Base-by-base conservation (phyloP, 306 rosid genomes). In the Medicago truncatula region DNA sequence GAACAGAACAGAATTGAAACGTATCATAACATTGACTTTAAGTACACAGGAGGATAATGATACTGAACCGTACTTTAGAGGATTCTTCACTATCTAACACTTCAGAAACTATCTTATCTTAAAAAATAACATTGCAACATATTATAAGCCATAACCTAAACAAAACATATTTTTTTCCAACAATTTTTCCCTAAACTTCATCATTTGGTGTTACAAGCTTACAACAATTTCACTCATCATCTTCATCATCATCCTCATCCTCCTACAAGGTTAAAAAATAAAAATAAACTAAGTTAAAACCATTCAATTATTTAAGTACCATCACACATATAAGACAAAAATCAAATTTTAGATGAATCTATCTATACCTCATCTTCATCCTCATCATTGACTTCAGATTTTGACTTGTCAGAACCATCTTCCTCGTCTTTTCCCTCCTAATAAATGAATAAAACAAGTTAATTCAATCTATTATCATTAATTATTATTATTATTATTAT, bases 381-480 rank as follows among this genome's bases (percentile, higher is more conserved):
- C 1, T 91, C 97, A 0, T 93, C 97, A 18, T 93, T 73, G 70
- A 93, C 93, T 71, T 93, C 97, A 1, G 98, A 91, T 71, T 87
- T 91, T 8, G 98, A 93, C 80, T 89, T 93, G 73, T 93, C 98
- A 0, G 98, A 93, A 39, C 88, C 98, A 2, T 93, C 91, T 49
- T 89, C 98, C 47, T 89, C 96, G 0, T 74, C 89, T 3, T 78
- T 87, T 0, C 92, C 96, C 50, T 81, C 98, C 98, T 93, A 41
- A 68, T 1, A 12, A 6, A 70, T 5, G 12, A 44, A 73, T 0
- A 66, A 6, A 5, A 10, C 15, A 1, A 14, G 6, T 23, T 5
- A 5, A 62, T 13, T 31, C 9, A 62, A n/a, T 31, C 18, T 49
- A 20, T 17, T 28, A 28, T 3, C 31, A 28, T 28, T 28, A 28